A percentile compares a stretch with the other conserved stretches of the same genome.
These are phyloP conservation scores for Didymella arachidicola DNA, from an alignment of 2,329 filamentous ascomycete genomes.

Conservation along the genomic window DNA sequence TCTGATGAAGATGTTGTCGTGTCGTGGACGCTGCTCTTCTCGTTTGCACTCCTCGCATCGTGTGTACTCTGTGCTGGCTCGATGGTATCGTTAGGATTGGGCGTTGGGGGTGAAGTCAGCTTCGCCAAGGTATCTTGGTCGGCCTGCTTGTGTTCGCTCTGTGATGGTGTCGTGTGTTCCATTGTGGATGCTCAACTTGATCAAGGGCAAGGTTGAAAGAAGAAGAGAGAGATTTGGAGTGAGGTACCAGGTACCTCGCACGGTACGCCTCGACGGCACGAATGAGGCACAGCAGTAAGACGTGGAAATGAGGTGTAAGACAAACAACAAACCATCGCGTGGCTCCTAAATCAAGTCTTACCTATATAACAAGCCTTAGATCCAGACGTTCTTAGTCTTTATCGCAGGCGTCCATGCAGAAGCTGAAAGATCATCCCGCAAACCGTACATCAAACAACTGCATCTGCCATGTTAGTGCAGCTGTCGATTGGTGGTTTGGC, in stretches of 20 bases:
- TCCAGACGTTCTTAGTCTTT: constrained; percentile 2
- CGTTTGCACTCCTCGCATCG: constrained; percentile 3
- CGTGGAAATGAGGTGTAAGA: constrained; percentile 16
- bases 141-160: not conserved
- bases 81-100: constrained; percentile 7
- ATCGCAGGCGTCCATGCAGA: constrained; percentile 5
- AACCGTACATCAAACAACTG: constrained; percentile 1
- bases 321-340: constrained; percentile 4
- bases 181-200: not conserved
- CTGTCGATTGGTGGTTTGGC: constrained; percentile 11
- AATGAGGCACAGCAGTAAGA: constrained; percentile 16
- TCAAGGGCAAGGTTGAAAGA: not conserved
- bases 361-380: not conserved
- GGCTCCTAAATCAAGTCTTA: constrained; percentile 4
- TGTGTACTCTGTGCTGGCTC: constrained; percentile 1
- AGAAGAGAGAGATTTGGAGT: not conserved
- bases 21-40: constrained; percentile 8
- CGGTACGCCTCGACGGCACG: constrained; percentile 5
- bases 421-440: constrained; percentile 8
- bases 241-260: not conserved
- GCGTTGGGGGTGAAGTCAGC: constrained; percentile 10
- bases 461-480: constrained; percentile 2
- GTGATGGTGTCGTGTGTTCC: constrained; percentile 4
- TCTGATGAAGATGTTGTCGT: constrained; percentile 6
- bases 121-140: constrained; percentile 12